Base-by-base conservation (phyloP, 257 asterid genomes). In the Solanum peruvianum region DNA sequence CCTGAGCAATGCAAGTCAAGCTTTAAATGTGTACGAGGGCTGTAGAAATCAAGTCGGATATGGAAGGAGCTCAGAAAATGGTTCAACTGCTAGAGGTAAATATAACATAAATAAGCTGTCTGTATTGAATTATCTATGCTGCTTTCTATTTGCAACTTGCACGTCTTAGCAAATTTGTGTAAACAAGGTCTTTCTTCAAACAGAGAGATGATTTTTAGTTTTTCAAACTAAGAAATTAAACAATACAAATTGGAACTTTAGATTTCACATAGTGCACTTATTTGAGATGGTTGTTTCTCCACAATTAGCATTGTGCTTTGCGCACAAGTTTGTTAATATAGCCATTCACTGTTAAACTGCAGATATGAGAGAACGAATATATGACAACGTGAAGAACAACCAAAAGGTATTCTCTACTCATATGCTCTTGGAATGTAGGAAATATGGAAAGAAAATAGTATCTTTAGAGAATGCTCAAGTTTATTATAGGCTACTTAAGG, bases 1-100 rank as follows among this genome's bases (percentile, higher is more conserved):
- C 58, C 95, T 93, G 73, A 92, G 91, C 90, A 80, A 86, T 85
- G 91, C 95, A n/a, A 91, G 93, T 37, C 98, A 92, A 91, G 93
- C 92, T 87, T 93, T 92, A 31, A 90, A 88, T 67, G 90, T 90
- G 78, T 89, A 93, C 75, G 95, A 94, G 70, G 93, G 93, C 89
- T 92, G 95, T 4, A 92, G 92, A 91, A 92, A 92, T 87, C 96
- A 93, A 87, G 87, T 76, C 69, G 91, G 91, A 27, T 75, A 62
- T 39, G 89, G 91, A 85, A 88, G 90, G 90, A 92, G 92, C 69
- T 90, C 93, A 1, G 98, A 94, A 80, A 90, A 90, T 86, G 88
- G 88, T 44, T 91, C 93, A 67, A 10, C 81, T 64, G 62, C 87
- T 15, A 84, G 81, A 67, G 87, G 87, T 84, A 35, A 84, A 42